Evolutionary conservation across 1,284 basidiomycete genomes (phyloP), one percentile per base, ranked within the genome.

Genomic region (Farysia itapuensis): DNA sequence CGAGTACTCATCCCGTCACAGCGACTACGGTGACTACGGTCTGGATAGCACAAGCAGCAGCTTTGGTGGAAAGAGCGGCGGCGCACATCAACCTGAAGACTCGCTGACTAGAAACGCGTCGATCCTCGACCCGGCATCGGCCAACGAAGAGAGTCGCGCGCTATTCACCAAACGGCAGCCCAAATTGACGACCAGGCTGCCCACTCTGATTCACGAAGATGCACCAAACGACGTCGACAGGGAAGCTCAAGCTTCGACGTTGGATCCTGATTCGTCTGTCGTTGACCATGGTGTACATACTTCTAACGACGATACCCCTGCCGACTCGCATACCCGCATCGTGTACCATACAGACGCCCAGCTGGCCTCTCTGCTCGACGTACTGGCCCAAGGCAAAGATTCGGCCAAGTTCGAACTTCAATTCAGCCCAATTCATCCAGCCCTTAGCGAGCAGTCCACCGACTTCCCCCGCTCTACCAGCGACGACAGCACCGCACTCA

Each of bases 331-430:
- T 0, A 71, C 68, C 5, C 42, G 65, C 3, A 70, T 72, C 43
- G 61, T 72, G 12, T 72, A 72, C 41, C 66, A 69, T 33, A 60
- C 49, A 24, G 69, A 72, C 40, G 61, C 65, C 12, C 67, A 72
- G 31, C 45, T 72, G 12, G 69, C 68, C 2, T 43, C 43, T 14
- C 46, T 72, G 1, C 58, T 72, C 21, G 59, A 70, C 35, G 40
- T 53, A 2, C 37, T 72, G 9, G 61, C 60, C 1, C 38, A 44
- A 19, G 64, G 59, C 16, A 61, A 69, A 25, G 59, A 64, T 26
- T 57, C 52, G 30, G 69, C 67, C 42, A 72, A 72, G 32, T 72
- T 72, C 26, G 61, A 64, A 23, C 64, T 70, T 34, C 49, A 51
- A n/a, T 39, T 45, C 20, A 42, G 30, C 14, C 41, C 51, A 22